Percentiles rank a stretch among this genome's conserved stretches.
phyloP scores from a whole-genome alignment of 257 asterid genomes.

The Ophiorrhiza pumila region DNA sequence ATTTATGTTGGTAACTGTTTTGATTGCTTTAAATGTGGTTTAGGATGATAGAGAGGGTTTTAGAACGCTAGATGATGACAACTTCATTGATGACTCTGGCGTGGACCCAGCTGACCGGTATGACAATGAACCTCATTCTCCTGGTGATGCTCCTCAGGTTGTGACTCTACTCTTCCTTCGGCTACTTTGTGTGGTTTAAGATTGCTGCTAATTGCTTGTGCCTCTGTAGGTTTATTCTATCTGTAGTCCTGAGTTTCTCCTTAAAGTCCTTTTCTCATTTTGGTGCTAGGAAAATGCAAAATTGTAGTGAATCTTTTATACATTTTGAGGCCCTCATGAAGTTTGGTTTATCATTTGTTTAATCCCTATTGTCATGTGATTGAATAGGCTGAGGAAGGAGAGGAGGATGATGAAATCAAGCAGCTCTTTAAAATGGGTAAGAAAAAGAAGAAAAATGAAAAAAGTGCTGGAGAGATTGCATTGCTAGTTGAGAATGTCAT shows the following conservation, averaged over 20 bases:
- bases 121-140: slow-evolving; percentile 59
- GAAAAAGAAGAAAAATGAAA: slow-evolving; percentile 84
- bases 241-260: neutral
- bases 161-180: slow-evolving; percentile 15
- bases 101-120: slow-evolving; percentile 70
- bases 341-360: neutral
- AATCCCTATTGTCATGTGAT: slow-evolving; percentile 16
- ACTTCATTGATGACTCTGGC: slow-evolving; percentile 82
- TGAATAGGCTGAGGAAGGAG: slow-evolving; percentile 85
- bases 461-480: slow-evolving; percentile 89
- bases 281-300: neutral
- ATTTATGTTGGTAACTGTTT: neutral
- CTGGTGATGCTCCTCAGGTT: slow-evolving; percentile 72
- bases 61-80: slow-evolving; percentile 66
- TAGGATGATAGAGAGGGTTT: slow-evolving; percentile 76
- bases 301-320: neutral
- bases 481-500: slow-evolving; percentile 77
- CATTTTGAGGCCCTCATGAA: neutral
- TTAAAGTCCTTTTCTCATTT: neutral
- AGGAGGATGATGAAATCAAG: slow-evolving; percentile 83
- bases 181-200: neutral
- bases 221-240: neutral
- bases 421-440: slow-evolving; percentile 69
- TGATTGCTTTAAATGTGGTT: slow-evolving; percentile 10
- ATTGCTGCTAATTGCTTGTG: neutral